A percentile compares a stretch with the other conserved stretches of the same genome.
These are phyloP conservation scores for Lyophyllum atratum DNA, from an alignment of 768 basidiomycete genomes.

Conservation along the genomic window DNA sequence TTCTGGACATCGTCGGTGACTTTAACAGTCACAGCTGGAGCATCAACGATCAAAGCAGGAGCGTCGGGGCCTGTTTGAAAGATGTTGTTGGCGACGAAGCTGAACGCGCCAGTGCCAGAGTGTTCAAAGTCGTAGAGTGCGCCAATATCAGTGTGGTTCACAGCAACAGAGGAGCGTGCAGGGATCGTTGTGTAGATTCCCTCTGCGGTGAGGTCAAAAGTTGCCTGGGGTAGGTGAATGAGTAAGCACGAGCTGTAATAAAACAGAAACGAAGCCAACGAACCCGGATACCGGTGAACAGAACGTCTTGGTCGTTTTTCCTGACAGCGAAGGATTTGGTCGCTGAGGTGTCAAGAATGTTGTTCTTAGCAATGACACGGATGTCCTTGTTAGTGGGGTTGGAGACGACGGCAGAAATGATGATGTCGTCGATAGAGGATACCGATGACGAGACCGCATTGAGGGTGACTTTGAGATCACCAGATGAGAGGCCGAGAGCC, in stretches of 20 bases:
- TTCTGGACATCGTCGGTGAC: conserved; percentile 6
- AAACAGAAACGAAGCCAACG: background rate
- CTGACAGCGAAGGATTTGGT: conserved; percentile 4
- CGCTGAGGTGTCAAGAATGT: conserved; percentile 2
- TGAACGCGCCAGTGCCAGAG: conserved; percentile 8
- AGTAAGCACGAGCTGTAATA: background rate
- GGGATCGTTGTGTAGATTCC: conserved; percentile 10
- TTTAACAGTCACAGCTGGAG: background rate
- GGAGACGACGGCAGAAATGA: conserved; percentile 4
- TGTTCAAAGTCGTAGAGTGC: conserved; percentile 10
- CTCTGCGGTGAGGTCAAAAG: conserved; percentile 1
- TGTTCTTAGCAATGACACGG: conserved; percentile 5
- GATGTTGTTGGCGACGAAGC: background rate
- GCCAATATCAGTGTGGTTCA: conserved; percentile 11
- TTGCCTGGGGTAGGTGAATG: background rate
- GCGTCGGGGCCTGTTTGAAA: conserved; percentile 8
- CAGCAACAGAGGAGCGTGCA: conserved; percentile 5
- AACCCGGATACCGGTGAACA: conserved; percentile 10
- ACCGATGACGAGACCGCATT: background rate
- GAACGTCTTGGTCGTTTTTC: background rate
- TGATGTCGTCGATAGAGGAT: conserved; percentile 2
- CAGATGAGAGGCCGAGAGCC: background rate
- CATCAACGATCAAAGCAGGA: background rate
- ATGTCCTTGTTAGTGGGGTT: conserved; percentile 6
- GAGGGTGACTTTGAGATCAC: conserved; percentile 3